Conservation (phyloP, 345 rosid genomes). For the Zanthoxylum bungeanum region DNA sequence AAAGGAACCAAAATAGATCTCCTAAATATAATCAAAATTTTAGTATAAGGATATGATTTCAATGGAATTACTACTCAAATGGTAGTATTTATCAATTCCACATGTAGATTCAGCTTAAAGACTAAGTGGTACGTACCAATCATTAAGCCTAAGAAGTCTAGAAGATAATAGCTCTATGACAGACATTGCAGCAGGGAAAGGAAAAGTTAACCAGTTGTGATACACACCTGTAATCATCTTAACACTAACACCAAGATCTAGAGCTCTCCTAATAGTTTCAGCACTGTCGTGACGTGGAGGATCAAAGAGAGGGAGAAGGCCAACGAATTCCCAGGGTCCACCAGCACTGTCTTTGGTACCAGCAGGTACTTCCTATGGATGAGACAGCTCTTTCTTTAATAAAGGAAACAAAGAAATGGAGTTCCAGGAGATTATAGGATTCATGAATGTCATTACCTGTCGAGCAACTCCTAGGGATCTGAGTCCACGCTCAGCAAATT, state of each 20-base stretch:
- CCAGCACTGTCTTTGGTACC: constrained; percentile 54
- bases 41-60: neutral
- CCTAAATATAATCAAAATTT: neutral
- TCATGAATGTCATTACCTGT: too few relatives aligned
- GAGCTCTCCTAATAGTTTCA: constrained; percentile 57
- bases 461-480: constrained; percentile 61
- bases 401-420: too few relatives aligned
- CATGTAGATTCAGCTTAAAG: neutral
- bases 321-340: constrained; percentile 70
- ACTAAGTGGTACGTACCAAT: neutral
- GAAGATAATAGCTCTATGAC: neutral
- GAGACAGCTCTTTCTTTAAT: neutral
- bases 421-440: too few relatives aligned
- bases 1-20: neutral
- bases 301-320: constrained; percentile 70
- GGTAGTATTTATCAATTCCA: neutral
- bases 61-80: neutral
- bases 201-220: neutral
- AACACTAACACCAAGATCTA: constrained; percentile 61
- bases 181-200: neutral
- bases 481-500: constrained; percentile 61
- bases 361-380: constrained; percentile 46
- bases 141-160: neutral
- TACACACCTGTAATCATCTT: constrained; percentile 60
- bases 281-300: constrained; percentile 62